Evolutionary conservation across 306 rosid genomes (phyloP).

Genomic region (Dalbergia cultrata): DNA sequence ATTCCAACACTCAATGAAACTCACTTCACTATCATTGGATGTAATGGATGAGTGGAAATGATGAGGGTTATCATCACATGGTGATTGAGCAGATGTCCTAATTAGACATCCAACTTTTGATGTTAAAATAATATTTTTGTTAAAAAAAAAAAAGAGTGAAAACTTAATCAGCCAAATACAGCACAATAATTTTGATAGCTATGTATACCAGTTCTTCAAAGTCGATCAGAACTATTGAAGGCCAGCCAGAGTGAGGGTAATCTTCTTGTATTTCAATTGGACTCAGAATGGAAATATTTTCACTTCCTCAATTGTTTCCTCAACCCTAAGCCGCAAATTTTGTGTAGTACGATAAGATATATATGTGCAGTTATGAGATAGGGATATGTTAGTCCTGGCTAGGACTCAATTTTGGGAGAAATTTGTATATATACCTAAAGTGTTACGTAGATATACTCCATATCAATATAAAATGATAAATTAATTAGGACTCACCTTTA

Average conservation of each 20-base stretch:
- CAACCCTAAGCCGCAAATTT: slow-evolving; percentile 36
- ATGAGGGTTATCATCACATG: too few relatives aligned
- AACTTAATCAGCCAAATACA: slow-evolving; percentile 9
- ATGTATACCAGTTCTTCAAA: slow-evolving; percentile 36
- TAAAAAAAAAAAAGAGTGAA: too few relatives aligned
- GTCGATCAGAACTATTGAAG: neutral
- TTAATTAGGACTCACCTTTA: too few relatives aligned
- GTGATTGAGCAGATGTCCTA: too few relatives aligned
- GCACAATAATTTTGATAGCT: slow-evolving; percentile 33
- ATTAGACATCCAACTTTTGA: too few relatives aligned
- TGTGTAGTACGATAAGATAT: neutral
- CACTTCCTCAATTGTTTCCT: slow-evolving; percentile 19
- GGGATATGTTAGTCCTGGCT: neutral
- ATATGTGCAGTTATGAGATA: slow-evolving; percentile 14
- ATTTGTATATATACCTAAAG: too few relatives aligned
- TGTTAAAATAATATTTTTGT: too few relatives aligned
- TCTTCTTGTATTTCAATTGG: neutral
- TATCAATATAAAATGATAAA: too few relatives aligned
- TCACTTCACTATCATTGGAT: too few relatives aligned
- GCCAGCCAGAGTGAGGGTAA: neutral
- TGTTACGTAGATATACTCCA: too few relatives aligned
- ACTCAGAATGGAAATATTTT: slow-evolving; percentile 17
- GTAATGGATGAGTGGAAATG: too few relatives aligned
- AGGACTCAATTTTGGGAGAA: neutral
- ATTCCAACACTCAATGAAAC: too few relatives aligned